phyloP scores from a whole-genome alignment of 1,139 yeast species.

The Pichia sp. region DNA sequence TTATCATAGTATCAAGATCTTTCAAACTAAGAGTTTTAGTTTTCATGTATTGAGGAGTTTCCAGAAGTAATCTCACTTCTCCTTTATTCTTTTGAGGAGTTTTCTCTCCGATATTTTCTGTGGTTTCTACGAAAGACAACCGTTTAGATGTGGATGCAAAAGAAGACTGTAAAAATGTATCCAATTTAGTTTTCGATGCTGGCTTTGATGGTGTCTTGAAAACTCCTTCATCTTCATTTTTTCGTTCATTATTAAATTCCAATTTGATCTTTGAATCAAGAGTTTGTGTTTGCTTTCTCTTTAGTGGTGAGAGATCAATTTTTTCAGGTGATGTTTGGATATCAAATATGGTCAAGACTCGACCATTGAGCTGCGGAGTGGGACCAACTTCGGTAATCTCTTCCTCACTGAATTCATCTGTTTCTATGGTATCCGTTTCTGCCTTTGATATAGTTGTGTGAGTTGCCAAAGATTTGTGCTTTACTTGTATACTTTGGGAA shows the following conservation, averaged over 20 bases:
- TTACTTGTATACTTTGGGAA: neutral
- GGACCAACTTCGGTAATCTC: slow-evolving; percentile 49
- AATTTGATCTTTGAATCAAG: slow-evolving; percentile 3
- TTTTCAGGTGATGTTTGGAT: slow-evolving; percentile 28
- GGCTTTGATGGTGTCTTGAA: slow-evolving; percentile 29
- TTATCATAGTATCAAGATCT: slow-evolving; percentile 9
- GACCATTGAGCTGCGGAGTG: slow-evolving; percentile 68
- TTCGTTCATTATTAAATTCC: neutral
- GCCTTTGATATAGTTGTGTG: neutral
- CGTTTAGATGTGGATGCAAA: slow-evolving; percentile 1
- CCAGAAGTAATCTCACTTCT: slow-evolving; percentile 3
- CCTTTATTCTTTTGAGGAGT: neutral
- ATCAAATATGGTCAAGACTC: slow-evolving; percentile 61
- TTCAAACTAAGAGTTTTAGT: slow-evolving; percentile 4
- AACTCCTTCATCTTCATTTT: slow-evolving; percentile 5
- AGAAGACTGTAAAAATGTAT: slow-evolving; percentile 5
- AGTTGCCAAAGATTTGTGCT: neutral
- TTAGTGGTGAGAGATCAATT: slow-evolving; percentile 25
- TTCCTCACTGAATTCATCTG: slow-evolving; percentile 2
- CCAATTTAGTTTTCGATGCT: slow-evolving; percentile 9
- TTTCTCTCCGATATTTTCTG: neutral
- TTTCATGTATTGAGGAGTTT: slow-evolving; percentile 17
- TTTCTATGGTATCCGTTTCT: neutral
- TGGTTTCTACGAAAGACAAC: slow-evolving; percentile 2
- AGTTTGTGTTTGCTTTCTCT: slow-evolving; percentile 3